A percentile compares a stretch with the other conserved stretches of the same genome.
Conservation (phyloP, 306 rosid species). For the Purshia tridentata region DNA sequence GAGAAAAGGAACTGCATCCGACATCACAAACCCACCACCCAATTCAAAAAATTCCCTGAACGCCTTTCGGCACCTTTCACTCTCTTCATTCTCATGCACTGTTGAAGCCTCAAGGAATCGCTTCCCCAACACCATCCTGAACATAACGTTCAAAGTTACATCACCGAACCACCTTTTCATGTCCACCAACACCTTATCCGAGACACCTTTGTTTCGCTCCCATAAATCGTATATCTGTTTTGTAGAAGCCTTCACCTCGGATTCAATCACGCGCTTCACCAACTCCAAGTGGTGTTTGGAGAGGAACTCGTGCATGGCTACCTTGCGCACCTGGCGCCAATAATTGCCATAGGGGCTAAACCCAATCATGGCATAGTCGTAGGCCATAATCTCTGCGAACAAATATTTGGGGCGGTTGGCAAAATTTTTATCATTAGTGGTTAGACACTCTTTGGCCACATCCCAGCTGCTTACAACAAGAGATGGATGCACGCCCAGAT, state of each 20-base stretch:
- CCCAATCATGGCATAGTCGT: conserved; percentile 30
- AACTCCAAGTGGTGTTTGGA: conserved; percentile 17
- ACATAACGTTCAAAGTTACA: conserved; percentile 5
- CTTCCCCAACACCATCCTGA: conserved; percentile 28
- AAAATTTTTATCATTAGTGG: conserved; percentile 27
- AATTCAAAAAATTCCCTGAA: conserved; percentile 12
- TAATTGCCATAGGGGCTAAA: conserved; percentile 22
- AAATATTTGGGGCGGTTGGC: conserved; percentile 22
- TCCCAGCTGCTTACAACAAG: conserved; percentile 17
- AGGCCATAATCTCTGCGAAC: conserved; percentile 12
- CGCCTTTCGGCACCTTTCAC: neutral
- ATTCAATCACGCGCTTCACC: conserved; percentile 1
- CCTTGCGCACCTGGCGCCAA: conserved; percentile 36
- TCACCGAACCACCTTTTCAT: conserved; percentile 33
- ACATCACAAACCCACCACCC: conserved; percentile 6
- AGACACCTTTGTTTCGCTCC: neutral
- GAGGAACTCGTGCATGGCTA: conserved; percentile 22
- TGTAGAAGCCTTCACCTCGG: conserved; percentile 14
- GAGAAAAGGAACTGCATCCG: conserved; percentile 23
- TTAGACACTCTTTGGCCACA: conserved; percentile 24
- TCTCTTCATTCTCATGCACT: neutral
- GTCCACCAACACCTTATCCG: neutral
- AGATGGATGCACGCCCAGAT: conserved; percentile 11
- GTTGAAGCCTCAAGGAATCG: neutral
- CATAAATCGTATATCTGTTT: conserved; percentile 11